A percentile compares a stretch with the other conserved stretches of the same genome.
Evolutionary conservation across 345 rosid species (phyloP).

Genomic region (Populus alba): DNA sequence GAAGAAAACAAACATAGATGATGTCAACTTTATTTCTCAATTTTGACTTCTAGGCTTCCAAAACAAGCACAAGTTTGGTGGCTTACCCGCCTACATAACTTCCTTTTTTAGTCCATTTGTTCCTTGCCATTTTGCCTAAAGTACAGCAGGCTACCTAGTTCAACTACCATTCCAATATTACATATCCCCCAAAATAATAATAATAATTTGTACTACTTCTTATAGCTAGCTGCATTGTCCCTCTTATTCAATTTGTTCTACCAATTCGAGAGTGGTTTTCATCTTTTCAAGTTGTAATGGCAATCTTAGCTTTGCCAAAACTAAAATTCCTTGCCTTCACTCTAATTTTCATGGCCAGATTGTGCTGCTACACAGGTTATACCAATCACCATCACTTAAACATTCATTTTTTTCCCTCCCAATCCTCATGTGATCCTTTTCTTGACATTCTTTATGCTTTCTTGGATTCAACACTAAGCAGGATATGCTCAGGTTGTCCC

Average conservation of each 20-base stretch:
- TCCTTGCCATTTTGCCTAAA: not conserved
- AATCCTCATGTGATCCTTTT: not conserved
- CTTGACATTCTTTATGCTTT: not conserved
- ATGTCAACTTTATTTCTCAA: no score
- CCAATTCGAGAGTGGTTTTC: no score
- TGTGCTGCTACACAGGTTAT: conserved; percentile 21
- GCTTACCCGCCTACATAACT: not conserved
- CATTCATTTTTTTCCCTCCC: not conserved
- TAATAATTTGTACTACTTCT: not conserved
- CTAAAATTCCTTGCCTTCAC: not conserved
- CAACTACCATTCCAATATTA: not conserved
- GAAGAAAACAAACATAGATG: no score
- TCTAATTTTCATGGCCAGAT: conserved; percentile 8
- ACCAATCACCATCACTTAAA: not conserved
- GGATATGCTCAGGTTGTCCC: conserved; percentile 33
- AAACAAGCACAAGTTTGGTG: not conserved
- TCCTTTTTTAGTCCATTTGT: not conserved
- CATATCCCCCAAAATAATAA: no score
- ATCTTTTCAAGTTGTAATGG: conserved; percentile 3
- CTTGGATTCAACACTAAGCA: conserved; percentile 3
- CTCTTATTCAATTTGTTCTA: not conserved
- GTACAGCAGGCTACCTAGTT: conserved; percentile 2
- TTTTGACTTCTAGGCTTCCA: not conserved
- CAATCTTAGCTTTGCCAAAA: not conserved
- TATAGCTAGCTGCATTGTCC: not conserved